phyloP scores from a whole-genome alignment of 305 asterid genomes.

The Petunia hybrid region DNA sequence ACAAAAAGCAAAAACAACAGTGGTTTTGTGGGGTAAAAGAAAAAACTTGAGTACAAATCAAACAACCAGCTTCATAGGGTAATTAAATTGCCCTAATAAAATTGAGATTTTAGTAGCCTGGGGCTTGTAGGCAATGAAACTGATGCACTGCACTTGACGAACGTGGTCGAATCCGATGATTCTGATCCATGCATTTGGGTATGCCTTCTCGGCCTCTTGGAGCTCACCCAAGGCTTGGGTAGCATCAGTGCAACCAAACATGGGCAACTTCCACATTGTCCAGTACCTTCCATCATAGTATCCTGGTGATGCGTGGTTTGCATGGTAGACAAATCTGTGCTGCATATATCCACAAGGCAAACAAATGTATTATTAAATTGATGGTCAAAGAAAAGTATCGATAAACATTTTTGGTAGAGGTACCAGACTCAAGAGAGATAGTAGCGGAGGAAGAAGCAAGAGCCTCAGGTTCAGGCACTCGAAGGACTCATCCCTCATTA shows the following conservation, averaged over 20 bases:
- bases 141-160: constrained; percentile 61
- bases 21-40: not conserved
- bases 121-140: constrained; percentile 64
- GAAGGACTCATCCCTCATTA: too few species aligned
- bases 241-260: constrained; percentile 68
- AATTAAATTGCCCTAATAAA: not conserved
- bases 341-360: not conserved
- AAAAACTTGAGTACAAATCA: not conserved
- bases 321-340: not conserved
- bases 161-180: constrained; percentile 66
- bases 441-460: too few species aligned
- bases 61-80: not conserved
- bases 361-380: too few species aligned
- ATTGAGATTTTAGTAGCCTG: not conserved
- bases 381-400: too few species aligned
- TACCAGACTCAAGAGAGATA: too few species aligned
- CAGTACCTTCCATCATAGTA: constrained; percentile 48
- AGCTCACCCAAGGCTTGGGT: constrained; percentile 56
- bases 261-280: constrained; percentile 79
- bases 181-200: constrained; percentile 48
- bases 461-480: too few species aligned
- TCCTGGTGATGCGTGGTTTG: not conserved
- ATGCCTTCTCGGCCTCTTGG: constrained; percentile 38
- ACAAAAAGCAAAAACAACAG: not conserved
- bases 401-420: too few species aligned